Evolutionary conservation across 768 basidiomycete species (phyloP).

Genomic region (Boletus reticuloceps): DNA sequence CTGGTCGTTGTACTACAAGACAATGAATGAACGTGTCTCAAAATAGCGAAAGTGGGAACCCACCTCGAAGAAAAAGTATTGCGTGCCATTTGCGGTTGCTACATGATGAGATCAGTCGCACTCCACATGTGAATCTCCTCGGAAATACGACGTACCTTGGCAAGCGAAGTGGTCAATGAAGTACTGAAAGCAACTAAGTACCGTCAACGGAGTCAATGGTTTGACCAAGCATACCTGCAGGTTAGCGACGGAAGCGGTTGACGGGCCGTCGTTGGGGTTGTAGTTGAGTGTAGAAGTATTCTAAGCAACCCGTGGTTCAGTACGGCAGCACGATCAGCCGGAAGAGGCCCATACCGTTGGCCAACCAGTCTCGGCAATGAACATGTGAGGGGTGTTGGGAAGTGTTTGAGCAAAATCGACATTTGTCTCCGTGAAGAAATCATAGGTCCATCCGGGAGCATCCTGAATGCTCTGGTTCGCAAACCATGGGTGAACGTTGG

Average conservation of each 20-base stretch:
- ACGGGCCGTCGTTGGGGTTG: constrained; percentile 66
- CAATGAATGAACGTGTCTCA: neutral
- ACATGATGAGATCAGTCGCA: constrained; percentile 4
- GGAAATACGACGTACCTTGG: constrained; percentile 20
- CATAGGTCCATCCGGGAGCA: constrained; percentile 77
- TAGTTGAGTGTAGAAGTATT: constrained; percentile 53
- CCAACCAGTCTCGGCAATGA: constrained; percentile 94
- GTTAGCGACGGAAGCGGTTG: constrained; percentile 55
- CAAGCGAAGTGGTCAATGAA: constrained; percentile 91
- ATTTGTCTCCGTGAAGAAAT: constrained; percentile 74
- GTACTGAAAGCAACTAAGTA: constrained; percentile 39
- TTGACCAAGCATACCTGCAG: constrained; percentile 44
- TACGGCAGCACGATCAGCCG: neutral
- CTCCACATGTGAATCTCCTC: neutral
- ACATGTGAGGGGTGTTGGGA: constrained; percentile 76
- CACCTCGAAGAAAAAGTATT: constrained; percentile 88
- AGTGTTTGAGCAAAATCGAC: constrained; percentile 52
- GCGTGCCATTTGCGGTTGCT: constrained; percentile 76
- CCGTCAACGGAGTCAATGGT: neutral
- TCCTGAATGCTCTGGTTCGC: constrained; percentile 67
- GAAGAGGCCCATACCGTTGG: constrained; percentile 52
- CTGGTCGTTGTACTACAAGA: constrained; percentile 65
- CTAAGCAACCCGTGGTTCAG: constrained; percentile 31
- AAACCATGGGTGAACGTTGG: constrained; percentile 95
- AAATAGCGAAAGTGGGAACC: constrained; percentile 9